Evolutionary conservation across 2,329 filamentous ascomycete genomes (phyloP).

Genomic region (Gyromitra esculenta): DNA sequence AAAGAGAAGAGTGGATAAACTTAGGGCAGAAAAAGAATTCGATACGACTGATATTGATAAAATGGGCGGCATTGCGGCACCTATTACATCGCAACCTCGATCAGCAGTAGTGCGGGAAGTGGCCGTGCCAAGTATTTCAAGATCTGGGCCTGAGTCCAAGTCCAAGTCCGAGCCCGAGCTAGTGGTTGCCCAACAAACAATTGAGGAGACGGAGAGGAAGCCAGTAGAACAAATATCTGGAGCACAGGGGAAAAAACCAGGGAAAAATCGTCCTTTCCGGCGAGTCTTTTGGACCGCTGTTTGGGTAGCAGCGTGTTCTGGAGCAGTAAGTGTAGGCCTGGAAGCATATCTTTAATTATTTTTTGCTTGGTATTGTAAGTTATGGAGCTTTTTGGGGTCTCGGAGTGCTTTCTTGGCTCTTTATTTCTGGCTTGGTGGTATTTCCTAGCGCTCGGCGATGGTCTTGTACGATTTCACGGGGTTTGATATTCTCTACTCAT

Average conservation of each 20-base stretch:
- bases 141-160: background rate
- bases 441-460: background rate
- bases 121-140: background rate
- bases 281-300: constrained; percentile 43
- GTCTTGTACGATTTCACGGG: constrained; percentile 9
- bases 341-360: constrained; percentile 25
- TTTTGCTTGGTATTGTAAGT: constrained; percentile 1
- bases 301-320: constrained; percentile 41
- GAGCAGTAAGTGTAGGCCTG: constrained; percentile 22
- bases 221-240: background rate
- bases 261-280: constrained; percentile 19
- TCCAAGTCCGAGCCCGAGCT: background rate
- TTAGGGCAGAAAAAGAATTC: background rate
- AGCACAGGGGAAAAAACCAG: background rate
- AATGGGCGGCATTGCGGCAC: background rate
- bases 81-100: background rate
- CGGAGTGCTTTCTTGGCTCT: background rate
- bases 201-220: background rate
- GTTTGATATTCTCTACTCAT: constrained; percentile 18
- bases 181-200: background rate
- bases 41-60: background rate
- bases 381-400: background rate
- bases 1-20: background rate
- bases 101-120: background rate
- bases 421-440: background rate